A percentile compares a stretch with the other conserved stretches of the same genome.
Conservation (phyloP, 2,329 filamentous ascomycete genomes). For the Xylariales sp. region DNA sequence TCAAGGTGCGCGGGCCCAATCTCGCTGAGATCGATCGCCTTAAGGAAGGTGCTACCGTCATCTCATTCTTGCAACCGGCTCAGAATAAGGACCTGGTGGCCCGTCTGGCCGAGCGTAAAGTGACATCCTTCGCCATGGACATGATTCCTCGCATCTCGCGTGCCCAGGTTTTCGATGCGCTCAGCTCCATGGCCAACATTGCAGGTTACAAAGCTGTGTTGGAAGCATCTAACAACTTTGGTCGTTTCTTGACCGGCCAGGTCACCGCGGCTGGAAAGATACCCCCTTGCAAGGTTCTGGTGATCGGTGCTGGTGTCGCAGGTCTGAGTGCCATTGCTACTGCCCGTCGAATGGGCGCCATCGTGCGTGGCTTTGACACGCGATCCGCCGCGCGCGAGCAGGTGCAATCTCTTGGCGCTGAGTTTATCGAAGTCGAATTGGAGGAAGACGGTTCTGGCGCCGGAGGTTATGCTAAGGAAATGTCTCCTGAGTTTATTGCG, state of each 20-base stretch:
- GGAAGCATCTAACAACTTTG: conserved; percentile 85
- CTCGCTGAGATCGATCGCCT: conserved; percentile 65
- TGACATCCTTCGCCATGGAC: conserved; percentile 86
- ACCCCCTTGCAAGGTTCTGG: conserved; percentile 82
- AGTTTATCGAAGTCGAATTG: conserved; percentile 83
- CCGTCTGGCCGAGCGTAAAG: conserved; percentile 63
- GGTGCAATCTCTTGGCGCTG: conserved; percentile 83
- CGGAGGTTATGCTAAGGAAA: conserved; percentile 87
- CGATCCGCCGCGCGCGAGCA: conserved; percentile 82
- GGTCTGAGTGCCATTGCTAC: conserved; percentile 86
- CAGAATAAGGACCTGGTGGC: conserved; percentile 76
- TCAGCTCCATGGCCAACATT: conserved; percentile 93
- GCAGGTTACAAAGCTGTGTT: conserved; percentile 89
- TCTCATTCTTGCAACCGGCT: conserved; percentile 78
- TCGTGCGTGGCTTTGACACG: conserved; percentile 89
- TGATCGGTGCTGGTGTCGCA: conserved; percentile 87
- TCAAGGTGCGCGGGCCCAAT: conserved; percentile 78
- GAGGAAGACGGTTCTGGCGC: conserved; percentile 80
- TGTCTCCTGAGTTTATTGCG: conserved; percentile 91
- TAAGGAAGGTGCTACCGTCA: conserved; percentile 66
- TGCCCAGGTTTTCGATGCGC: conserved; percentile 81
- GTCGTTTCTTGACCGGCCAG: conserved; percentile 82
- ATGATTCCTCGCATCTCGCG: conserved; percentile 87
- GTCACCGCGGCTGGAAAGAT: conserved; percentile 89
- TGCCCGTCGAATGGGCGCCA: conserved; percentile 79